phyloP scores from a whole-genome alignment of 2,329 filamentous ascomycete genomes.

The Aureobasidium pullulans region DNA sequence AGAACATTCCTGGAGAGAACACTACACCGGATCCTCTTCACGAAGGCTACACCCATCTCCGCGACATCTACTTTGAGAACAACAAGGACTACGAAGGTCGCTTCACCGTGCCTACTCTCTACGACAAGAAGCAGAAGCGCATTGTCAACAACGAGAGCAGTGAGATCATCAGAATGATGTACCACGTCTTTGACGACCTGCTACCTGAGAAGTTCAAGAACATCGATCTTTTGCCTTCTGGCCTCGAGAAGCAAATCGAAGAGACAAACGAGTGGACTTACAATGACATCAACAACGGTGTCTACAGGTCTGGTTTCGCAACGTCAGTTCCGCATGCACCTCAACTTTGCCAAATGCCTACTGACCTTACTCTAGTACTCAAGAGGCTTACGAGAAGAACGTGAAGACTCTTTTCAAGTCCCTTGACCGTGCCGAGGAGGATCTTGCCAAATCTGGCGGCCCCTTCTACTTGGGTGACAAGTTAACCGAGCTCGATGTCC shows the following conservation, averaged over 20 bases:
- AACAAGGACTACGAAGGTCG: conserved; percentile 66
- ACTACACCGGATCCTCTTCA: conserved; percentile 57
- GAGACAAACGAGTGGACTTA: conserved; percentile 47
- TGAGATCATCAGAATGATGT: conserved; percentile 84
- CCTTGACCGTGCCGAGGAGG: conserved; percentile 40
- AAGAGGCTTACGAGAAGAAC: conserved; percentile 43
- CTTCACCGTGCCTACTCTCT: conserved; percentile 79
- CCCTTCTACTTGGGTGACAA: conserved; percentile 41
- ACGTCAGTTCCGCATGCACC: conserved; percentile 23
- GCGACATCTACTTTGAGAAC: conserved; percentile 71
- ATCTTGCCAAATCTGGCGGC: conserved; percentile 34
- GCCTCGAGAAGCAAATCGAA: conserved; percentile 39
- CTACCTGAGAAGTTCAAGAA: conserved; percentile 34
- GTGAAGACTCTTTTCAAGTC: conserved; percentile 41
- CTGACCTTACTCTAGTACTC: conserved; percentile 26
- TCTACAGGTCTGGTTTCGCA: conserved; percentile 47
- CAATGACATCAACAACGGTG: conserved; percentile 30
- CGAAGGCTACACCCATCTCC: conserved; percentile 61
- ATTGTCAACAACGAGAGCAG: conserved; percentile 86
- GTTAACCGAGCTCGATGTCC: conserved; percentile 43
- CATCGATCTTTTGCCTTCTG: conserved; percentile 39
- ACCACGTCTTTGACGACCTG: conserved; percentile 61
- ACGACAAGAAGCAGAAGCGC: conserved; percentile 52
- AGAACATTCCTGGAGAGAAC: conserved; percentile 48
- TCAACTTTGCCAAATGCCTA: background rate